Base-by-base conservation (phyloP, 345 rosid genomes). In the Salix purpurea region DNA sequence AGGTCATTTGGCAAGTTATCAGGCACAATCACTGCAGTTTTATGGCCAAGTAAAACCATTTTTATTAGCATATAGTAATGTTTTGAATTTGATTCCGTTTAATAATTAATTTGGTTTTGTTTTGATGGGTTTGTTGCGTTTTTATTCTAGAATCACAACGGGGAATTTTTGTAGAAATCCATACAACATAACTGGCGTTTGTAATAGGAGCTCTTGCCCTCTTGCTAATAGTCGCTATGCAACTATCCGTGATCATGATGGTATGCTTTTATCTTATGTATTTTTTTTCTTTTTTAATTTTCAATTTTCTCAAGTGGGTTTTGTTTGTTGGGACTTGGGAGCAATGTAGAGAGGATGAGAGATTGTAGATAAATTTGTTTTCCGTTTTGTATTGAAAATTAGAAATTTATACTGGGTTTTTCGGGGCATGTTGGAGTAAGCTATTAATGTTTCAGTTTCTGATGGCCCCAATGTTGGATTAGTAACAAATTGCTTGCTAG, bases 1-100 rank as follows among this genome's bases (percentile, higher is more conserved):
- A 94, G 88, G 97, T 94, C 52, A 96, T 91, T 85, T 96, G 98
- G 98, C 96, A 94, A 72, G 96, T 92, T 50, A 91, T 94, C 87
- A 88, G 98, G 77, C 99, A 96, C 92, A 90, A 88, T 13, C 98
- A 94, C 85, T 96, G 99, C 86, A 96, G 98, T 80, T 94, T 87
- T 79, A 94, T 92, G 98, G 89, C 98, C 87, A 91, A 96, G 98
- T 96, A 78, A 82, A 80, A 66, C 1, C 2, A n/a, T 58, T 26
- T 58, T 10, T 44, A 50, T 4, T 34, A 12, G 34, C 40, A 10
- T 67, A 50, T 8, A 4, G 67, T 62, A 32, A 67, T 40, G 60
- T 32, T 67, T 42, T 24, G 75, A 39, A 65, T 23, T 15, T 26
- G 52, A 58, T 13, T 58, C 64, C 3, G 64, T 58, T 23, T 58